Conservation (phyloP, 306 rosid species). For the Pyrus pyrifolia region DNA sequence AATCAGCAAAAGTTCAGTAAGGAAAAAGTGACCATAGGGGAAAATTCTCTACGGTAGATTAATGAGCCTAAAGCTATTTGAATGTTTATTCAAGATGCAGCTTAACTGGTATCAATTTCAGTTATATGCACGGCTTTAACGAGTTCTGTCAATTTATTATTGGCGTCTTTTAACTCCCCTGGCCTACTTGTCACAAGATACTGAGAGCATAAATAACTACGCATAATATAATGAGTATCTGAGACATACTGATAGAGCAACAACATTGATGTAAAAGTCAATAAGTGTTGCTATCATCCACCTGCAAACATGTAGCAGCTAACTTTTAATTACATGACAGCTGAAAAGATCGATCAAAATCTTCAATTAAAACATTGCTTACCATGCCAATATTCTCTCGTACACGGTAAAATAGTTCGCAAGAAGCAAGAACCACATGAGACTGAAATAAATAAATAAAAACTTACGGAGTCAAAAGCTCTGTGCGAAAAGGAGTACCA, state of each 20-base stretch:
- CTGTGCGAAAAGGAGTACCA: slow-evolving; percentile 73
- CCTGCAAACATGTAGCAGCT: slow-evolving; percentile 44
- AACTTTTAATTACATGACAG: slow-evolving; percentile 6
- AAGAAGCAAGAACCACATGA: neutral
- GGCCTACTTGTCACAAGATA: neutral
- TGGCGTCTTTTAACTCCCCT: neutral
- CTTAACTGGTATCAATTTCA: neutral
- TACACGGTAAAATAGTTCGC: neutral
- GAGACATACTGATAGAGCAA: slow-evolving; percentile 62
- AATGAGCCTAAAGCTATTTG: neutral
- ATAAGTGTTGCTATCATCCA: slow-evolving; percentile 70
- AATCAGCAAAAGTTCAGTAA: no score
- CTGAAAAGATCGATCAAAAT: neutral
- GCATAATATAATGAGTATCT: slow-evolving; percentile 1
- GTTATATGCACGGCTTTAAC: no score
- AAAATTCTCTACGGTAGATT: no score
- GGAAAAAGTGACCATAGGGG: no score
- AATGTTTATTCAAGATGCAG: neutral
- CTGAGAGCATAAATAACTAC: neutral
- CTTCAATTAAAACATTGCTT: neutral
- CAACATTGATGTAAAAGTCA: slow-evolving; percentile 77
- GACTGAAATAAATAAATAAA: slow-evolving; percentile 3
- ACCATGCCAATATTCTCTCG: neutral
- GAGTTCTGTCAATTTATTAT: neutral
- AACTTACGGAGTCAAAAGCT: slow-evolving; percentile 81